Evolutionary conservation across 2,329 filamentous ascomycete genomes (phyloP), one percentile per base, ranked within the genome.

Genomic region (Venturia aucupariae): DNA sequence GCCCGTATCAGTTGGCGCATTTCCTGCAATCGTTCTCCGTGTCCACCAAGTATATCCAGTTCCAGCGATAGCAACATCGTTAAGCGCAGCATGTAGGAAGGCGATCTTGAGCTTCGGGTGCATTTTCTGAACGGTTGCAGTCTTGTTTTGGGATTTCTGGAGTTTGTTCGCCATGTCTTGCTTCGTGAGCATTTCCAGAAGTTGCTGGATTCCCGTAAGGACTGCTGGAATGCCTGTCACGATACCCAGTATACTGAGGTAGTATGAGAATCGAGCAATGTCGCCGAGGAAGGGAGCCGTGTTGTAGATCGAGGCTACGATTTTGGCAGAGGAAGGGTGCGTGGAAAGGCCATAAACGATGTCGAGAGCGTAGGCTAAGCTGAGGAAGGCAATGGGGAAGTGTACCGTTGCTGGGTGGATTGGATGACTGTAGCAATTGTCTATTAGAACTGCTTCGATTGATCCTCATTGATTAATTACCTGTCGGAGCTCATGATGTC

Each of bases 351-450:
- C 68, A 64, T 74, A 70, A 67, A 71, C 73, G 27, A 75, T 69
- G 8, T 75, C 69, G 17, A 76, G 67, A 1, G 71, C 71, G 63
- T 74, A 73, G 64, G 74, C 75, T 4, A 75, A 66, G 51, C 73
- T 73, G 8, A 70, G 69, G 60, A 75, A 75, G 63, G 78, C 74
- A 63, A 81, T 74, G 24, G 79, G 79, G 69, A 78, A 79, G 71
- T 81, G 79, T 55, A 80, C 77, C 13, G 74, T 71, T 32, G 78
- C 77, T 60, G 78, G 78, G 68, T 81, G 79, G 51, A 73, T 70
- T 63, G 79, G 78, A 67, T 78, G 77, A 66, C 74, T 76, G 51
- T 24, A 11, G 48, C 1, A 22, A 48, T 27, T 38, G n/a, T 11
- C 17, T 48, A 24, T 62, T 17, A 62, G 44, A n/a, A 19, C 17